Percentiles rank a stretch among this genome's conserved stretches.
Conservation (phyloP, 495 filamentous ascomycete genomes). For the Penicillium egyptiacum region DNA sequence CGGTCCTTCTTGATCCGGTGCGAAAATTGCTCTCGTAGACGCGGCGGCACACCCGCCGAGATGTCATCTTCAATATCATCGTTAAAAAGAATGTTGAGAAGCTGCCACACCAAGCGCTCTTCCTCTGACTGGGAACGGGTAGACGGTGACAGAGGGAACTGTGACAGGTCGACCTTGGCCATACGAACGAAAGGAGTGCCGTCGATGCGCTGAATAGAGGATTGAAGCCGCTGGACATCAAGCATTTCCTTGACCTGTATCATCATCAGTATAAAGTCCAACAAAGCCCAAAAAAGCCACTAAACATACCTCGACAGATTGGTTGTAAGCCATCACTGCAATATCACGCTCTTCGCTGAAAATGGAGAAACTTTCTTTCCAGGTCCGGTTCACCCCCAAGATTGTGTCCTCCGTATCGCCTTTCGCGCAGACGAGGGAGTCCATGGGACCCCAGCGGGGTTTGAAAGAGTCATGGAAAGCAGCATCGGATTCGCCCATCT, state of each 20-base stretch:
- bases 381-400: conserved; percentile 27
- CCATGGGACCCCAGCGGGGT: conserved; percentile 75
- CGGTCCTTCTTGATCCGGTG: conserved; percentile 57
- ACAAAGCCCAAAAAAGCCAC: background rate
- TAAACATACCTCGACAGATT: conserved; percentile 27
- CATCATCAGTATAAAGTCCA: conserved; percentile 9
- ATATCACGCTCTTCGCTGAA: conserved; percentile 42
- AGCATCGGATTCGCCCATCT: conserved; percentile 58
- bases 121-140: conserved; percentile 27
- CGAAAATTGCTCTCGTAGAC: conserved; percentile 41
- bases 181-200: conserved; percentile 42
- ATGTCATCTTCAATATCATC: conserved; percentile 52
- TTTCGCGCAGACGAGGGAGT: conserved; percentile 65
- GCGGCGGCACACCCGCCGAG: conserved; percentile 42
- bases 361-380: conserved; percentile 40
- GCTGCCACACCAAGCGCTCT: conserved; percentile 47
- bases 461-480: conserved; percentile 65
- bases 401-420: conserved; percentile 27
- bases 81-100: conserved; percentile 87
- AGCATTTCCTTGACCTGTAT: conserved; percentile 37
- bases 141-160: conserved; percentile 37
- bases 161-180: conserved; percentile 32
- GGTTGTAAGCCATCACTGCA: conserved; percentile 30
- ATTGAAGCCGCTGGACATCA: conserved; percentile 38
- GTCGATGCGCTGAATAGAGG: conserved; percentile 38